Percentiles rank a stretch among this genome's conserved stretches.
phyloP scores from a whole-genome alignment of 768 basidiomycete genomes.

The Boletus speciosus region DNA sequence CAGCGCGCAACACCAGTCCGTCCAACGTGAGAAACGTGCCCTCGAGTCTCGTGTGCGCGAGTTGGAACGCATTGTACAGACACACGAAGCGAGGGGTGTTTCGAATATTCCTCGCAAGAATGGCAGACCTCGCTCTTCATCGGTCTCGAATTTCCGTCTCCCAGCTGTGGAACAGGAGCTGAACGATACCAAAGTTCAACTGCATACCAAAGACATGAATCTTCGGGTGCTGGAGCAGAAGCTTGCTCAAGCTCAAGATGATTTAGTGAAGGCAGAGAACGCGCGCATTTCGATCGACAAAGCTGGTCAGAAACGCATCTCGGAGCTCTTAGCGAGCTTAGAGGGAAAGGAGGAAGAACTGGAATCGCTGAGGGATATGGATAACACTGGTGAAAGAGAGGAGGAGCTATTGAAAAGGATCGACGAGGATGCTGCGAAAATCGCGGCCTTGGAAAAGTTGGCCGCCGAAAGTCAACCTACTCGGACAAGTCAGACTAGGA shows the following conservation, averaged over 20 bases:
- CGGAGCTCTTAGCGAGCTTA: slow-evolving; percentile 41
- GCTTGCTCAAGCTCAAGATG: slow-evolving; percentile 45
- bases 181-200: slow-evolving; percentile 40
- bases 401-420: slow-evolving; percentile 60
- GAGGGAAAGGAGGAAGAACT: slow-evolving; percentile 63
- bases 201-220: slow-evolving; percentile 44
- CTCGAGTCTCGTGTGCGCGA: slow-evolving; percentile 59
- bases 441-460: slow-evolving; percentile 52
- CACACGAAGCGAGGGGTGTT: slow-evolving; percentile 31
- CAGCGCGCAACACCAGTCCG: slow-evolving; percentile 38
- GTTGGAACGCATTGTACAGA: slow-evolving; percentile 44
- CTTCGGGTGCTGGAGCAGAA: slow-evolving; percentile 45
- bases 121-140: slow-evolving; percentile 56
- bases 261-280: slow-evolving; percentile 53
- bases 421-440: slow-evolving; percentile 70
- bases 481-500: slow-evolving; percentile 29
- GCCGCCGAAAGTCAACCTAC: slow-evolving; percentile 39
- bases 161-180: slow-evolving; percentile 56
- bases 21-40: slow-evolving; percentile 55
- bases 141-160: slow-evolving; percentile 49
- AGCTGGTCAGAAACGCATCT: slow-evolving; percentile 41
- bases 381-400: slow-evolving; percentile 48
- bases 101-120: slow-evolving; percentile 33
- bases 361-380: slow-evolving; percentile 38
- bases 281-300: slow-evolving; percentile 55